These are phyloP conservation scores for Lactarius trivialis DNA, from an alignment of 768 basidiomycete genomes.

Conservation along the genomic window DNA sequence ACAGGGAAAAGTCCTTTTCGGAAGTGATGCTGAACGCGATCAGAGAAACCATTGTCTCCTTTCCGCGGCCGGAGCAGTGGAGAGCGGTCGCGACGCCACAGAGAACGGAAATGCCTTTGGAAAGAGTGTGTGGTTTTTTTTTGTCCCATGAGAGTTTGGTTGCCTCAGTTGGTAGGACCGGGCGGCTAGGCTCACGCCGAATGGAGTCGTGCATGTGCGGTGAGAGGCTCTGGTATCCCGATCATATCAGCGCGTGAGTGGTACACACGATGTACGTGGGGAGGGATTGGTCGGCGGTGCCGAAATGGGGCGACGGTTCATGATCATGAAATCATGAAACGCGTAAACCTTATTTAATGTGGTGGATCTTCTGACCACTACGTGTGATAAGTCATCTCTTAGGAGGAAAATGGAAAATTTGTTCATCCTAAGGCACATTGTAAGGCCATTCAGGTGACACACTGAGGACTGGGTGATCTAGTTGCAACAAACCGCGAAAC, in stretches of 20 bases:
- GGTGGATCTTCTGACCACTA: background rate
- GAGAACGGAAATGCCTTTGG: background rate
- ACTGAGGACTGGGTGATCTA: too few species aligned
- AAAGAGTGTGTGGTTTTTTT: too few species aligned
- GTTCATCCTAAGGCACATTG: background rate
- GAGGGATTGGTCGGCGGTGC: background rate
- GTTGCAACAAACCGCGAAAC: background rate
- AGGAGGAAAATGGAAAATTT: too few species aligned
- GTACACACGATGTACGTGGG: background rate
- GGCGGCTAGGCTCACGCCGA: background rate
- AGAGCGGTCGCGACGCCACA: background rate
- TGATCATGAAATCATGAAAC: background rate
- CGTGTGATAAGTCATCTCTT: background rate
- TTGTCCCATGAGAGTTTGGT: too few species aligned
- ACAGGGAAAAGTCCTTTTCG: too few species aligned
- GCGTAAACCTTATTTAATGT: background rate
- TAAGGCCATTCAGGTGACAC: background rate
- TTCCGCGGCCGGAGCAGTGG: background rate
- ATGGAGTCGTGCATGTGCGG: background rate
- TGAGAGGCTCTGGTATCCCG: background rate
- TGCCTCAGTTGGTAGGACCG: background rate
- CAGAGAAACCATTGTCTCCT: background rate
- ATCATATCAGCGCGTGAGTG: slow-evolving; percentile 4
- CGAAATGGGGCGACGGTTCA: background rate
- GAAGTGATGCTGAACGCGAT: background rate